A percentile compares a stretch with the other conserved stretches of the same genome.
Conservation (phyloP, 2,329 filamentous ascomycete species). For the Decorospora gaudefroyi region DNA sequence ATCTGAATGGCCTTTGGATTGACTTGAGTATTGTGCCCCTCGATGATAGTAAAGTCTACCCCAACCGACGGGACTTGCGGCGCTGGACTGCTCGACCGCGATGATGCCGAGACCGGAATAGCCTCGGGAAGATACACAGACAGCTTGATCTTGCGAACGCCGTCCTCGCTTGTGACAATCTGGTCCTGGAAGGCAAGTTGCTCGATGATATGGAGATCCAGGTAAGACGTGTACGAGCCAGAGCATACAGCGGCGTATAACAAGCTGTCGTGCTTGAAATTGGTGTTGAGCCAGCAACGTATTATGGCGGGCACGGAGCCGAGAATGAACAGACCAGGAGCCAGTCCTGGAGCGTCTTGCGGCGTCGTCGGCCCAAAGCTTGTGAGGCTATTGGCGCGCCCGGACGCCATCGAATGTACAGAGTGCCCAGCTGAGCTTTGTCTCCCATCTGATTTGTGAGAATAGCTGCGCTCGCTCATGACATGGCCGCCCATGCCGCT, state of each 20-base stretch:
- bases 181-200: slow-evolving; percentile 72
- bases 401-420: slow-evolving; percentile 74
- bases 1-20: slow-evolving; percentile 73
- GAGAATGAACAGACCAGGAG: slow-evolving; percentile 81
- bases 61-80: slow-evolving; percentile 82
- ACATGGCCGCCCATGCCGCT: slow-evolving; percentile 78
- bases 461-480: slow-evolving; percentile 87
- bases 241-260: slow-evolving; percentile 92
- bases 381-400: slow-evolving; percentile 79
- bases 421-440: slow-evolving; percentile 92
- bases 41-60: slow-evolving; percentile 75
- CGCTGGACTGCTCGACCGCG: slow-evolving; percentile 71
- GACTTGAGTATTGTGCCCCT: slow-evolving; percentile 57
- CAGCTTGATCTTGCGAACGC: slow-evolving; percentile 70
- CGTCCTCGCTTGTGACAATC: slow-evolving; percentile 68
- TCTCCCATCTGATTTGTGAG: slow-evolving; percentile 93
- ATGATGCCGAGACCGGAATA: slow-evolving; percentile 74
- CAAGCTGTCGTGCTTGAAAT: slow-evolving; percentile 86
- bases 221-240: slow-evolving; percentile 83
- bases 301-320: slow-evolving; percentile 92
- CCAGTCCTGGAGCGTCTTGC: slow-evolving; percentile 72
- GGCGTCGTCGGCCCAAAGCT: slow-evolving; percentile 73
- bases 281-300: slow-evolving; percentile 89
- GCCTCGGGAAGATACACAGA: slow-evolving; percentile 91
- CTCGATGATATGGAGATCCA: slow-evolving; percentile 74